Evolutionary conservation across 768 basidiomycete species (phyloP), one percentile per base, ranked within the genome.

Genomic region (Kwoniella heveanensis): DNA sequence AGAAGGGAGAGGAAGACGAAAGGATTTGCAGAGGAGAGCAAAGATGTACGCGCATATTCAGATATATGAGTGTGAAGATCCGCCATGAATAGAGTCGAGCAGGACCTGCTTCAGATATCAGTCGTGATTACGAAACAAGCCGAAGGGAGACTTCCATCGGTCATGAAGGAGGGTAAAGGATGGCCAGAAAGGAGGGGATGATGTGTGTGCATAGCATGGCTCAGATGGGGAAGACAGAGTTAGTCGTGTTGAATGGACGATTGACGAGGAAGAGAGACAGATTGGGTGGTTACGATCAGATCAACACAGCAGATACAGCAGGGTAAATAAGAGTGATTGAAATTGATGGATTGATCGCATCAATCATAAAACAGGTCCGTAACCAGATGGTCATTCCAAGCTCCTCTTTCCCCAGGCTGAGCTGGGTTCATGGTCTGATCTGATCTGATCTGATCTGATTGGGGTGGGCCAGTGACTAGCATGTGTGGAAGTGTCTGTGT

Each of bases 401-500:
- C n/a, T n/a, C n/a, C n/a, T n/a, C n/a, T n/a, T n/a, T n/a, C n/a
- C n/a, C 32, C 32, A 36, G 32, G 13, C 32, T 36, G 32, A 36
- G 32, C 32, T 36, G 32, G 6, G 32, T 7, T 36, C 32, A 13
- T 13, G 32, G 32, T 7, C 6, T 36, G 32, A n/a, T n/a, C n/a
- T n/a, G 32, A 36, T 13, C 32, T 36, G 32, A 36, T 36, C 32
- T 36, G 32, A 13, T 36, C 32, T 36, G 39, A 44, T 44, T 17
- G 39, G 19, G 39, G 4, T 8, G 39, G 6, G 39, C 10, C 8
- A 44, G 39, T 44, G 39, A 44, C 39, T 44, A 44, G 39, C 39
- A 17, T 44, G 39, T 44, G 39, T 44, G 39, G 39, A 44, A 44
- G 39, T 17, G 39, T 44, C 39, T 44, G 39, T 44, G 39, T 44